phyloP scores from a whole-genome alignment of 2,329 filamentous ascomycete genomes.

The Fusarium sp. region DNA sequence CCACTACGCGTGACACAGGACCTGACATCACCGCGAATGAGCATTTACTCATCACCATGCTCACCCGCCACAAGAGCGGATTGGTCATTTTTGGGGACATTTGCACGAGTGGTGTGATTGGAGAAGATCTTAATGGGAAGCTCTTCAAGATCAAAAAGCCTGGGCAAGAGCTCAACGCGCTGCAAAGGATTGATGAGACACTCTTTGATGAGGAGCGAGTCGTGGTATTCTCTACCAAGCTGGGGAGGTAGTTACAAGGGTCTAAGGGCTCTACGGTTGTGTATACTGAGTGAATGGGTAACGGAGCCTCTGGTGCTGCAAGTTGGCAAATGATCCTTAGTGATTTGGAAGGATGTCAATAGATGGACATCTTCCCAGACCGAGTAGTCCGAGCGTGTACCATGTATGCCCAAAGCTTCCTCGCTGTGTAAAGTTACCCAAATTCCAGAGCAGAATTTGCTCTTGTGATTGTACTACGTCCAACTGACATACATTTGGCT shows the following conservation, averaged over 20 bases:
- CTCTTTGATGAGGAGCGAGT: background rate
- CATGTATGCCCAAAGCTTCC: no score
- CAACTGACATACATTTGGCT: no score
- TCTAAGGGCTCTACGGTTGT: accelerated
- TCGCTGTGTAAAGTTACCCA: no score
- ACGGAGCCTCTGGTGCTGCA: background rate
- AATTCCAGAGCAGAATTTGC: no score
- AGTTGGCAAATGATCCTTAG: no score
- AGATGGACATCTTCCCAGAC: no score
- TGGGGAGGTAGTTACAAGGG: accelerated
- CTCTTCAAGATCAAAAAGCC: background rate
- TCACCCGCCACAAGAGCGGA: background rate
- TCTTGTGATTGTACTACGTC: no score
- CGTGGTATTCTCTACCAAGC: accelerated
- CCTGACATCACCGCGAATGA: background rate
- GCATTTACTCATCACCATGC: background rate
- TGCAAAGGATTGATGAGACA: background rate
- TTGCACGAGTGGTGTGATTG: background rate
- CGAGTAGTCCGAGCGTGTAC: no score
- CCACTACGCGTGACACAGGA: background rate
- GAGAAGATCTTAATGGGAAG: background rate
- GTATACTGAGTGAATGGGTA: background rate
- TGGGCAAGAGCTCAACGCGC: background rate
- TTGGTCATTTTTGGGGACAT: background rate
- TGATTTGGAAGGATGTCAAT: no score